Conservation (phyloP, 176 grass and related monocot species). For the Eremochloa ophiuroides region DNA sequence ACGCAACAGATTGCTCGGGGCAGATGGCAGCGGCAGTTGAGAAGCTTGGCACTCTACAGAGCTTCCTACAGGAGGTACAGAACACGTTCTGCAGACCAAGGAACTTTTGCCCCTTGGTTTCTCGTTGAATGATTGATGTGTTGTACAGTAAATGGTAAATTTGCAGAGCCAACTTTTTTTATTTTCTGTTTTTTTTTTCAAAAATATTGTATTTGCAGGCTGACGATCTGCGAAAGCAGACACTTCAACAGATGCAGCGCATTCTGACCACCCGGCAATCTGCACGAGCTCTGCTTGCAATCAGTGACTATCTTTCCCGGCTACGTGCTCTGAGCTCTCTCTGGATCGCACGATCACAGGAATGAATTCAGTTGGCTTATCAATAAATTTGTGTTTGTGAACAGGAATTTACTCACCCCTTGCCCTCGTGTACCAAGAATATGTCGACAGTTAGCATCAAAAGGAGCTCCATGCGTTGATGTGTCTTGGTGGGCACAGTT, state of each 20-base stretch:
- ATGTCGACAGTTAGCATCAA: not conserved
- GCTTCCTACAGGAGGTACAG: slow-evolving; percentile 40
- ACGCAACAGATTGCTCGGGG: slow-evolving; percentile 26
- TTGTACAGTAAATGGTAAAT: not conserved
- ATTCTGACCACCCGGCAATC: slow-evolving; percentile 47
- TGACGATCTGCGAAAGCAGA: slow-evolving; percentile 46
- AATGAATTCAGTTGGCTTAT: not conserved
- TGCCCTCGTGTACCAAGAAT: not conserved
- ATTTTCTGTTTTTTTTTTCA: not conserved
- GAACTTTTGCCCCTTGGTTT: not conserved
- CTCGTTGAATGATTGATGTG: not conserved
- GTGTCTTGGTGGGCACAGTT: not conserved
- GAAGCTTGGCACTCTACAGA: slow-evolving; percentile 39
- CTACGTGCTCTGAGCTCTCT: slow-evolving; percentile 50
- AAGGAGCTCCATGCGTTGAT: not conserved
- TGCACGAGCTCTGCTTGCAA: slow-evolving; percentile 47
- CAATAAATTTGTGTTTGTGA: not conserved
- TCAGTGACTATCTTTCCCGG: slow-evolving; percentile 42
- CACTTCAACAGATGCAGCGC: slow-evolving; percentile 36
- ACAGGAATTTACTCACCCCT: not conserved
- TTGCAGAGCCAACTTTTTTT: not conserved
- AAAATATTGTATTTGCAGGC: slow-evolving; percentile 11
- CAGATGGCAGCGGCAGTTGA: slow-evolving; percentile 43
- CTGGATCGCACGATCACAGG: slow-evolving; percentile 47
- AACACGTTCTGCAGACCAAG: not conserved